Evolutionary conservation across 805 yeast genomes (phyloP).

Genomic region (baker's yeast (Saccharomyces cerevisiae)): DNA sequence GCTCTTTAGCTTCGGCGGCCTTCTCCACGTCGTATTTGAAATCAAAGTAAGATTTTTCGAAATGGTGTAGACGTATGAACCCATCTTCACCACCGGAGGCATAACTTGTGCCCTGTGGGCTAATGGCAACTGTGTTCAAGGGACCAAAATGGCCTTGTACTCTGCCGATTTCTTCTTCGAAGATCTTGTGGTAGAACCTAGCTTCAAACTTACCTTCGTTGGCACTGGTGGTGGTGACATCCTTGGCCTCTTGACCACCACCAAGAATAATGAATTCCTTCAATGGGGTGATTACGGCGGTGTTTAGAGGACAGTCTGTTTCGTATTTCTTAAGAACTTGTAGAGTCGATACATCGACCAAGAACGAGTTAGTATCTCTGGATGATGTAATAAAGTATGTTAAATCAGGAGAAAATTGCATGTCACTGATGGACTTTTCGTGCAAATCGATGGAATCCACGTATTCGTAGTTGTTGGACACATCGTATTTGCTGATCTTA

Average conservation of each 20-base stretch:
- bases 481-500: slow-evolving; percentile 65
- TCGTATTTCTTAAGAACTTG: slow-evolving; percentile 63
- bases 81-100: slow-evolving; percentile 99
- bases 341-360: slow-evolving; percentile 71
- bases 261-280: slow-evolving; percentile 90
- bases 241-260: slow-evolving; percentile 99
- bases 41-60: slow-evolving; percentile 87
- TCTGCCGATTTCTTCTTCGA: slow-evolving; percentile 93
- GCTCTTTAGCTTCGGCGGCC: slow-evolving; percentile 47
- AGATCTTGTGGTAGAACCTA: slow-evolving; percentile 88
- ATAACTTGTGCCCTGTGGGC: slow-evolving; percentile 87
- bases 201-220: slow-evolving; percentile 96
- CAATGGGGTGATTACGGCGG: slow-evolving; percentile 88
- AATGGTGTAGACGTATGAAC: slow-evolving; percentile 84
- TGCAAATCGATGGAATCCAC: slow-evolving; percentile 56
- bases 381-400: slow-evolving; percentile 89
- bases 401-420: slow-evolving; percentile 80
- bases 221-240: slow-evolving; percentile 93
- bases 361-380: slow-evolving; percentile 77
- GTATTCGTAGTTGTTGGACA: slow-evolving; percentile 49
- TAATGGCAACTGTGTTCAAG: slow-evolving; percentile 83
- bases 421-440: slow-evolving; percentile 72
- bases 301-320: slow-evolving; percentile 90
- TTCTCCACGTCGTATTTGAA: slow-evolving; percentile 88
- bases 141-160: slow-evolving; percentile 99